phyloP scores from a whole-genome alignment of 345 rosid genomes.

The Jatropha curcas region DNA sequence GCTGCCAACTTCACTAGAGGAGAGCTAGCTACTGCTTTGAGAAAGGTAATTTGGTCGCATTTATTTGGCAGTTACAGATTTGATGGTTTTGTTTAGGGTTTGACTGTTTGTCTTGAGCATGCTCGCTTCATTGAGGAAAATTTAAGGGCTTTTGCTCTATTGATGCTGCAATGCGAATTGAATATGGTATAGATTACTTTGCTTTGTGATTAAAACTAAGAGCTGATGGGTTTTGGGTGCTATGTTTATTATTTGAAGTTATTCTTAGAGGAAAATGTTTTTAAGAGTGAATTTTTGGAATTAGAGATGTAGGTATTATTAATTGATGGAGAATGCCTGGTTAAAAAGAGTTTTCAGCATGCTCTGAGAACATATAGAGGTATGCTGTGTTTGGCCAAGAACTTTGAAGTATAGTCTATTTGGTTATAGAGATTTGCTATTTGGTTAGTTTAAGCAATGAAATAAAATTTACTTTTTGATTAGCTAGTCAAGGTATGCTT shows the following conservation, averaged over 20 bases:
- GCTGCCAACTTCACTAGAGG: conserved; percentile 92
- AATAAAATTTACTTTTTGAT: background rate
- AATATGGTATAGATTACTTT: background rate
- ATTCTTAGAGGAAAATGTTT: background rate
- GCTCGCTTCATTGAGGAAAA: background rate
- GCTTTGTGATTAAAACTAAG: background rate
- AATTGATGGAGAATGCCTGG: background rate
- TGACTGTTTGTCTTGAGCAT: no score
- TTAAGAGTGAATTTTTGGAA: background rate
- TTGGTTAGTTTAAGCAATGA: background rate
- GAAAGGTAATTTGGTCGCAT: conserved; percentile 56
- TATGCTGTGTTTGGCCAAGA: background rate
- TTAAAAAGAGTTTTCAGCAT: background rate
- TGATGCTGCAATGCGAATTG: background rate
- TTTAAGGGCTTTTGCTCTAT: background rate
- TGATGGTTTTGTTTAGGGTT: background rate
- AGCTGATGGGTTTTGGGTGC: background rate
- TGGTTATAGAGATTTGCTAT: background rate
- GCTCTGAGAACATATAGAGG: background rate
- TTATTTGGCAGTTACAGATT: background rate
- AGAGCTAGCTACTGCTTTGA: conserved; percentile 92
- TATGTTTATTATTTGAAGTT: no score
- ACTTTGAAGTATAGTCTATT: background rate
- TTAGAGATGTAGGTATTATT: background rate
- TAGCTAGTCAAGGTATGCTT: background rate